Percentiles rank a stretch among this genome's conserved stretches.
These are phyloP conservation scores for Rhynchospora tenuis DNA, from an alignment of 176 grass and related monocot genomes.

Conservation along the genomic window DNA sequence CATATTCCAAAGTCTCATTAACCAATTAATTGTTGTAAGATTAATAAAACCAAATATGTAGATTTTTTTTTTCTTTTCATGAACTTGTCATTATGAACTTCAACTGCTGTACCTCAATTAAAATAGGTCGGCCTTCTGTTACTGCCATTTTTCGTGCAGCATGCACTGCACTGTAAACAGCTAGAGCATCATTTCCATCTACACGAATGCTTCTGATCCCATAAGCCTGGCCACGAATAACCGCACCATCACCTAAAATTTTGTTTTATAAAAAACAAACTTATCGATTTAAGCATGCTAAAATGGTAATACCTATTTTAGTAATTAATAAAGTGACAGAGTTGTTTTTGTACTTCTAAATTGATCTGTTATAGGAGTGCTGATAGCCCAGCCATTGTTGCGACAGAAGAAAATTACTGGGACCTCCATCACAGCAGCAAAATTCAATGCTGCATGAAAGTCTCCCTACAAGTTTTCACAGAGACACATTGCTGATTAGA, in stretches of 20 bases:
- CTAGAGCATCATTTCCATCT: conserved; percentile 89
- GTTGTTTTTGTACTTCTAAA: conserved; percentile 61
- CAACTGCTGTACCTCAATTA: conserved; percentile 60
- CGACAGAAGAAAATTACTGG: conserved; percentile 96
- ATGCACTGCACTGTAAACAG: conserved; percentile 86
- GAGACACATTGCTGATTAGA: conserved; percentile 20
- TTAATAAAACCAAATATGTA: neutral
- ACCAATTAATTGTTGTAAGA: neutral
- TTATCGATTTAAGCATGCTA: neutral
- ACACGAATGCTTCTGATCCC: conserved; percentile 82
- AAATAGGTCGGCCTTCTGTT: conserved; percentile 72
- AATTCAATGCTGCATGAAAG: conserved; percentile 89
- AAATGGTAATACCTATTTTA: neutral
- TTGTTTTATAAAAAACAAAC: conserved; percentile 16
- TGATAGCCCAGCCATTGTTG: conserved; percentile 99
- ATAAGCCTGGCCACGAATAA: conserved; percentile 82
- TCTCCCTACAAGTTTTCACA: conserved; percentile 53
- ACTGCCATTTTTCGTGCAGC: conserved; percentile 81
- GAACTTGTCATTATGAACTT: neutral
- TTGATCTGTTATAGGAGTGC: conserved; percentile 78
- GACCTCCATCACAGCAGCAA: conserved; percentile 78
- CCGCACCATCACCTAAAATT: conserved; percentile 73
- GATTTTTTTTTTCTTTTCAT: neutral
- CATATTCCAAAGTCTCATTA: conserved; percentile 13
- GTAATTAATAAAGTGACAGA: neutral